Conservation (phyloP, 116 monocot species). For the Zostera marina region DNA sequence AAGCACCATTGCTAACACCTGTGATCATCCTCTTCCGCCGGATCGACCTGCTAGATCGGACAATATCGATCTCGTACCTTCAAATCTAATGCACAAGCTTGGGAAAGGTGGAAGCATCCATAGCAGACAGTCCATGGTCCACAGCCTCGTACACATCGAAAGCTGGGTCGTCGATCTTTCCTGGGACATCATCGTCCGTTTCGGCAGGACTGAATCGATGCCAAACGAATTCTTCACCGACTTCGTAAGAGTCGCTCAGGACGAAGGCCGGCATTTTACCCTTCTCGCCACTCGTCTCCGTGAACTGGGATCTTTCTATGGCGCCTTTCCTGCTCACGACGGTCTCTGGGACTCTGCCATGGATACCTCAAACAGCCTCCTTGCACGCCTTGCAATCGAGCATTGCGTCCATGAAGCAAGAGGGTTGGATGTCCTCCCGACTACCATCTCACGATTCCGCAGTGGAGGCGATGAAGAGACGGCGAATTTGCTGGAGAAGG, state of each 20-base stretch:
- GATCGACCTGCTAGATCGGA: constrained; percentile 45
- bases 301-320: constrained; percentile 63
- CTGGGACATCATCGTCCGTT: constrained; percentile 84
- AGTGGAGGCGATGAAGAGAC: constrained; percentile 59
- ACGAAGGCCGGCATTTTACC: constrained; percentile 66
- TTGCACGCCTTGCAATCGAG: constrained; percentile 75
- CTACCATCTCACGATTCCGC: constrained; percentile 62
- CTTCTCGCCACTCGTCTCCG: constrained; percentile 40
- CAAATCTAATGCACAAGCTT: constrained; percentile 56
- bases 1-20: not conserved
- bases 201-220: constrained; percentile 46
- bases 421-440: constrained; percentile 75
- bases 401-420: constrained; percentile 93
- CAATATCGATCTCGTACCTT: constrained; percentile 49
- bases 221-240: constrained; percentile 70
- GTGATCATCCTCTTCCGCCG: constrained; percentile 9
- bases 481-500: constrained; percentile 48
- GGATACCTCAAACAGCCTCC: constrained; percentile 28
- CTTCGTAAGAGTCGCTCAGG: constrained; percentile 62
- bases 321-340: constrained; percentile 66
- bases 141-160: constrained; percentile 87
- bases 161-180: constrained; percentile 95
- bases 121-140: constrained; percentile 70
- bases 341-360: constrained; percentile 63
- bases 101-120: constrained; percentile 67